Conservation (phyloP, 1,284 basidiomycete genomes). For the Pseudozyma thailandica region DNA sequence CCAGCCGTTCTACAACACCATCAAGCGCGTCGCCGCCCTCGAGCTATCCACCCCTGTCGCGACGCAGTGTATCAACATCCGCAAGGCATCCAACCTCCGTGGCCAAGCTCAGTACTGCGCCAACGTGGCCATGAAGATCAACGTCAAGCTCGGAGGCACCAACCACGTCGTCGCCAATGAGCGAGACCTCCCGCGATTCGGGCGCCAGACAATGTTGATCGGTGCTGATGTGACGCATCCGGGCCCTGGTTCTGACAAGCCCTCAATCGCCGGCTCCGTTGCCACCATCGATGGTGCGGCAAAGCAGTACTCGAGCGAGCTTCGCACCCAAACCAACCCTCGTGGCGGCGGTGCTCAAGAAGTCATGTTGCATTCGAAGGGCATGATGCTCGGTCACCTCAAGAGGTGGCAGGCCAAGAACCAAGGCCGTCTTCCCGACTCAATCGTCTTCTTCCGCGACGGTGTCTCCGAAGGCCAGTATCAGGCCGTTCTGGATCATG, state of each 20-base stretch:
- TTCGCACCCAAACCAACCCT: slow-evolving; percentile 69
- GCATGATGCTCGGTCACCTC: slow-evolving; percentile 50
- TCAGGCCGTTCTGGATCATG: slow-evolving; percentile 68
- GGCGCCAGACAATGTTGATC: slow-evolving; percentile 69
- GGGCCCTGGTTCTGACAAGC: slow-evolving; percentile 67
- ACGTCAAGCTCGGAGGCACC: slow-evolving; percentile 71
- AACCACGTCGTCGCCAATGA: slow-evolving; percentile 62
- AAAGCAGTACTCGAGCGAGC: slow-evolving; percentile 66
- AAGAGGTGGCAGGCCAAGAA: slow-evolving; percentile 50
- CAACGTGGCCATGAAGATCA: slow-evolving; percentile 66
- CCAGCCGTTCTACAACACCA: slow-evolving; percentile 67
- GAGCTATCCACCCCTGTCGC: slow-evolving; percentile 65
- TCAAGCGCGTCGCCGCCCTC: slow-evolving; percentile 69
- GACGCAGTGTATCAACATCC: slow-evolving; percentile 62
- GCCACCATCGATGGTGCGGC: slow-evolving; percentile 68
- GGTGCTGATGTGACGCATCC: slow-evolving; percentile 67
- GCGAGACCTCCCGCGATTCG: slow-evolving; percentile 59
- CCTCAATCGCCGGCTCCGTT: slow-evolving; percentile 71
- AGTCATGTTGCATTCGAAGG: slow-evolving; percentile 63
- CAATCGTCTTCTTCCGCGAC: slow-evolving; percentile 70
- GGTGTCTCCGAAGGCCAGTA: slow-evolving; percentile 72
- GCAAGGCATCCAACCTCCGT: slow-evolving; percentile 55
- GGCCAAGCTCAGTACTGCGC: slow-evolving; percentile 70
- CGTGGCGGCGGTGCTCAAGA: slow-evolving; percentile 61
- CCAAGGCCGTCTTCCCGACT: slow-evolving; percentile 65